Evolutionary conservation across 2,329 filamentous ascomycete species (phyloP).

Genomic region (Trichophyton benhamiae): DNA sequence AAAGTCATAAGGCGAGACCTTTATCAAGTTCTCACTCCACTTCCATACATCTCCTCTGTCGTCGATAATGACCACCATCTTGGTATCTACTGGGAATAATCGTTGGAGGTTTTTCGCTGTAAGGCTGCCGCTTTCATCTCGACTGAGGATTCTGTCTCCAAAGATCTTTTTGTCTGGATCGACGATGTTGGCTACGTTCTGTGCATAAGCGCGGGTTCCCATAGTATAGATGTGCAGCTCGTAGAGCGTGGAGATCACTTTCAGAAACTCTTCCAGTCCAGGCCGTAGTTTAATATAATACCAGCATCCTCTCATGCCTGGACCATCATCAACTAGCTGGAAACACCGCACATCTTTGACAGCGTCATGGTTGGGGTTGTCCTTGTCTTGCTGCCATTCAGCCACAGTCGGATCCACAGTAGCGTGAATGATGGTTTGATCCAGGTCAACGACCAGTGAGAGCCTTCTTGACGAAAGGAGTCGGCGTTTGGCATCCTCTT

Average conservation of each 20-base stretch:
- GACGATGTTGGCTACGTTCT: slow-evolving; percentile 82
- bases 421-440: slow-evolving; percentile 97
- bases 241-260: slow-evolving; percentile 65
- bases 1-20: slow-evolving; percentile 91
- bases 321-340: slow-evolving; percentile 75
- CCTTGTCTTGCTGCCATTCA: slow-evolving; percentile 82
- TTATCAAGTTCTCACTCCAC: slow-evolving; percentile 85
- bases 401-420: slow-evolving; percentile 92
- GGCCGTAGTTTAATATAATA: slow-evolving; percentile 98
- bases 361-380: slow-evolving; percentile 81
- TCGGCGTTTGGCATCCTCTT: slow-evolving; percentile 74
- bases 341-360: slow-evolving; percentile 82
- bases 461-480: slow-evolving; percentile 71
- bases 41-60: slow-evolving; percentile 94
- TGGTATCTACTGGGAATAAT: slow-evolving; percentile 89
- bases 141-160: slow-evolving; percentile 85
- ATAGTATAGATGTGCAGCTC: slow-evolving; percentile 98
- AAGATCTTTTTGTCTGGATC: slow-evolving; percentile 84
- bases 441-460: slow-evolving; percentile 87
- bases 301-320: slow-evolving; percentile 64
- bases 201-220: slow-evolving; percentile 92
- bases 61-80: slow-evolving; percentile 99
- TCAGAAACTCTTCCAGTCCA: slow-evolving; percentile 67
- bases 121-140: slow-evolving; percentile 91
- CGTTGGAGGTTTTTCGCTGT: slow-evolving; percentile 80